Evolutionary conservation across 257 asterid species (phyloP).

Genomic region (Plectranthus barbatus): DNA sequence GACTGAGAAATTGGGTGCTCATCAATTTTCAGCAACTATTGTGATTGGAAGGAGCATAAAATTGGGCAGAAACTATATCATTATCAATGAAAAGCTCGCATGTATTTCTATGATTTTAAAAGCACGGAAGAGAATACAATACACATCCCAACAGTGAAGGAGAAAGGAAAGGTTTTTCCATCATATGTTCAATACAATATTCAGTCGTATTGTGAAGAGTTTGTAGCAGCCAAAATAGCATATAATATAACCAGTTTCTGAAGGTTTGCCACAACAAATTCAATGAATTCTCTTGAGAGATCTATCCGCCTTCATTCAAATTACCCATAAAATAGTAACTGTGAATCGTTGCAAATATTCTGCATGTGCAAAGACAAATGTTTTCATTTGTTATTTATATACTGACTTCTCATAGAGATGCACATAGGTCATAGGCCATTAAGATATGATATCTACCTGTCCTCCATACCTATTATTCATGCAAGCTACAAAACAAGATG

Average conservation of each 20-base stretch:
- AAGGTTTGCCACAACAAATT: no score
- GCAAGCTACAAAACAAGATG: not conserved
- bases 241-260: no score
- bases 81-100: not conserved
- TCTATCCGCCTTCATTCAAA: no score
- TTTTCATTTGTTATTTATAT: no score
- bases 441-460: not conserved
- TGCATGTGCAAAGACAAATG: no score
- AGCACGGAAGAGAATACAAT: no score
- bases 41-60: not conserved
- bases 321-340: no score
- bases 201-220: not conserved
- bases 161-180: not conserved
- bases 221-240: not conserved
- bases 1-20: no score
- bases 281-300: no score
- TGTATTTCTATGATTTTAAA: not conserved
- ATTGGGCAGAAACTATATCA: not conserved
- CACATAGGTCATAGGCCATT: not conserved
- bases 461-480: not conserved
- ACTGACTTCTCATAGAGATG: not conserved
- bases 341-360: no score
- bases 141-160: no score
- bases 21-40: not conserved
- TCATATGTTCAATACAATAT: not conserved